These are phyloP conservation scores for Ophiostoma sp. DNA, from an alignment of 2,329 filamentous ascomycete species.

Conservation along the genomic window DNA sequence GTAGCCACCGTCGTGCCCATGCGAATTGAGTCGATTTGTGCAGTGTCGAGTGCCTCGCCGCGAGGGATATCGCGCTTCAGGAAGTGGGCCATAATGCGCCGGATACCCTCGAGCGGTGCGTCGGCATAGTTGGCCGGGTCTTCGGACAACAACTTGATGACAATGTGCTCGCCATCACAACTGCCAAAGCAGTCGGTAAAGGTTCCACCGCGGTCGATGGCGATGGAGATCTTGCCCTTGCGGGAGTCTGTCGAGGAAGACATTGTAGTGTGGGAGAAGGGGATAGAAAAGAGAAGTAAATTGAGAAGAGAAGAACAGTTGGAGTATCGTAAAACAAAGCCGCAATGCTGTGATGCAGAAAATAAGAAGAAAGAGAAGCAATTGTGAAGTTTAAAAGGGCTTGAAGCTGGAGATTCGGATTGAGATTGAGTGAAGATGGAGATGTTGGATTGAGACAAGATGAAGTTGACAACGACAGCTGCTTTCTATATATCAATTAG, in stretches of 20 bases:
- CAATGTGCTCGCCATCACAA: constrained; percentile 47
- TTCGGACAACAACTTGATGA: constrained; percentile 63
- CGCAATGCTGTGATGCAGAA: background rate
- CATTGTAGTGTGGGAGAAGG: background rate
- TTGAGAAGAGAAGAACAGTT: background rate
- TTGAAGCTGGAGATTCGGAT: background rate
- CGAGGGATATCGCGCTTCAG: constrained; percentile 73
- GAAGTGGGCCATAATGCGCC: constrained; percentile 79
- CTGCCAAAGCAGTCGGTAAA: constrained; percentile 93
- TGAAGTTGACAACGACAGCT: background rate
- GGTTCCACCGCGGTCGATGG: constrained; percentile 79
- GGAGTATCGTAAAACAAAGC: background rate
- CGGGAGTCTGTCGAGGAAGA: constrained; percentile 15
- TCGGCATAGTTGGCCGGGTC: constrained; percentile 89
- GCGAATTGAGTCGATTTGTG: constrained; percentile 82
- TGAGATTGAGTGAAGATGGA: background rate
- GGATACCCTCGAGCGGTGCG: constrained; percentile 87
- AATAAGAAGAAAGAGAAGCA: background rate
- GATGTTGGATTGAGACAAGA: background rate
- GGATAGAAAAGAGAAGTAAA: background rate
- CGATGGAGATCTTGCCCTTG: constrained; percentile 48
- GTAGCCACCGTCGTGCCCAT: constrained; percentile 97
- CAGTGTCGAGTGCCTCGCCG: constrained; percentile 77
- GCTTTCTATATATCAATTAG: background rate
- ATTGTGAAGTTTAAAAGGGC: background rate